Evolutionary conservation across 805 yeast species (phyloP).

Genomic region (Candida tammaniensis): DNA sequence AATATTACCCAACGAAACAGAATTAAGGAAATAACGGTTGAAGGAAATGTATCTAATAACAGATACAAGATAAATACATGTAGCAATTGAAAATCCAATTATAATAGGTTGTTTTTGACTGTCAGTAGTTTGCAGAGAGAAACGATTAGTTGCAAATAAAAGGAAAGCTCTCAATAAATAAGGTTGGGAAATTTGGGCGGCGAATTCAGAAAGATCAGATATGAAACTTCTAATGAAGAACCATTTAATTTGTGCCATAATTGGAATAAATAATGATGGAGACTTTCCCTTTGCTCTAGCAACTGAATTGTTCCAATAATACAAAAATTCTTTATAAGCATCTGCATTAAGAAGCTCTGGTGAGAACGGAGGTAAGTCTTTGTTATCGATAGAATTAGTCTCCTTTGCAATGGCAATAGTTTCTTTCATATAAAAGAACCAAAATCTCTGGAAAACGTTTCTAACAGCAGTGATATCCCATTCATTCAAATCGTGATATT

Average conservation of each 20-base stretch:
- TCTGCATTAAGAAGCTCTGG: constrained; percentile 14
- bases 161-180: constrained; percentile 13
- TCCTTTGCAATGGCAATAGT: constrained; percentile 7
- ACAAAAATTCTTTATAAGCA: constrained; percentile 18
- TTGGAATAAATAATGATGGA: constrained; percentile 12
- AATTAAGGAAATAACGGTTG: constrained; percentile 18
- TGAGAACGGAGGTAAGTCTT: constrained; percentile 62
- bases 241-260: constrained; percentile 1
- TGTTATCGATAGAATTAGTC: constrained; percentile 14
- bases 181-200: constrained; percentile 14
- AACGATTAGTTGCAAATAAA: constrained; percentile 12
- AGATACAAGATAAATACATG: constrained; percentile 23
- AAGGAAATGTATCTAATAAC: constrained; percentile 21
- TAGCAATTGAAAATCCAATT: constrained; percentile 24
- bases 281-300: too few species aligned
- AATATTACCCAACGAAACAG: constrained; percentile 14
- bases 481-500: constrained; percentile 21
- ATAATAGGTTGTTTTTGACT: constrained; percentile 20
- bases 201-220: constrained; percentile 12
- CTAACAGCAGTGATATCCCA: constrained; percentile 23
- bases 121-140: constrained; percentile 1
- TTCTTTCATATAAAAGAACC: constrained; percentile 9
- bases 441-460: constrained; percentile 16
- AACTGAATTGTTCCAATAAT: constrained; percentile 21
- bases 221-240: constrained; percentile 7